Evolutionary conservation across 2,329 filamentous ascomycete species (phyloP).

Genomic region (Beauveria brongniartii): DNA sequence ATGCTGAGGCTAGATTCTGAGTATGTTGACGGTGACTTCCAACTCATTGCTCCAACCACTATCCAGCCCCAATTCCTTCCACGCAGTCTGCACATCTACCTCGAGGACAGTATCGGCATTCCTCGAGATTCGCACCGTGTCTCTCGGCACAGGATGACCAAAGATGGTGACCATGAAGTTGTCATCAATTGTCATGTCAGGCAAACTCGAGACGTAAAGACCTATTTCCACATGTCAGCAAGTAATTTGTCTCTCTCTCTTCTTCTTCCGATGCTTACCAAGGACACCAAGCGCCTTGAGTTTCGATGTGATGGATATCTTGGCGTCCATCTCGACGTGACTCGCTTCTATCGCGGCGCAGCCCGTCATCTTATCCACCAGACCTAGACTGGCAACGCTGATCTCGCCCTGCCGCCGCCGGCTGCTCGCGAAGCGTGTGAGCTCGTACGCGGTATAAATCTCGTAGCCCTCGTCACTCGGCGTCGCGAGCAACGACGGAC

Average conservation of each 20-base stretch:
- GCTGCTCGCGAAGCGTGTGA: constrained; percentile 46
- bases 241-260: not conserved
- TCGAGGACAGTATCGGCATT: constrained; percentile 56
- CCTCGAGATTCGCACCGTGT: constrained; percentile 54
- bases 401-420: constrained; percentile 25
- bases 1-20: not conserved
- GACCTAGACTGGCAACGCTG: constrained; percentile 61
- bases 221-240: constrained; percentile 30
- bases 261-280: constrained; percentile 36
- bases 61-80: constrained; percentile 63
- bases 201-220: constrained; percentile 67
- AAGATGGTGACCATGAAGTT: constrained; percentile 70
- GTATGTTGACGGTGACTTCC: constrained; percentile 47
- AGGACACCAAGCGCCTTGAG: constrained; percentile 74
- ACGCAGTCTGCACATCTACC: constrained; percentile 69
- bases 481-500: not conserved
- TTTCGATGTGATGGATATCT: constrained; percentile 56
- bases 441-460: constrained; percentile 67
- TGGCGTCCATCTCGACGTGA: constrained; percentile 44
- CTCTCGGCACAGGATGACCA: constrained; percentile 57
- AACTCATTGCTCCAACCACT: constrained; percentile 77
- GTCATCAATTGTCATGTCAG: constrained; percentile 48
- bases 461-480: constrained; percentile 60
- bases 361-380: constrained; percentile 85
- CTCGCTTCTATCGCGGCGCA: constrained; percentile 64